Conservation (phyloP, 2,329 filamentous ascomycete genomes). For the Aspergillus sp. region DNA sequence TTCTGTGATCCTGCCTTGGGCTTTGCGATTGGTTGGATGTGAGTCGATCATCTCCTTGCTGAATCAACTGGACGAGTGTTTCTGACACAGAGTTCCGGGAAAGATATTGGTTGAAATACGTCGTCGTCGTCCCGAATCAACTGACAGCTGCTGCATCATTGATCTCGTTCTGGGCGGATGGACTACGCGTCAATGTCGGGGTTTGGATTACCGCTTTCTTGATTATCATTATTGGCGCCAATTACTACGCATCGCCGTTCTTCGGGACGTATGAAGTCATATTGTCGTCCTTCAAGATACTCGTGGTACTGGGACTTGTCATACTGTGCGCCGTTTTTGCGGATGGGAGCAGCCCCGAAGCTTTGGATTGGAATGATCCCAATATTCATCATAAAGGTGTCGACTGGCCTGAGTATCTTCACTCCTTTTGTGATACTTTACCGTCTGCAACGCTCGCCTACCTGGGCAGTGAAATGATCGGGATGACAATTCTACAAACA, state of each 20-base stretch:
- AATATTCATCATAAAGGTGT: slow-evolving; percentile 44
- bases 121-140: slow-evolving; percentile 79
- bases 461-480: slow-evolving; percentile 67
- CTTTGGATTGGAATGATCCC: slow-evolving; percentile 58
- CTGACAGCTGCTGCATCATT: slow-evolving; percentile 70
- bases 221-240: slow-evolving; percentile 55
- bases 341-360: slow-evolving; percentile 59
- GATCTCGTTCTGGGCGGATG: slow-evolving; percentile 66
- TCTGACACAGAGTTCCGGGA: too few species aligned
- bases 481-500: slow-evolving; percentile 67
- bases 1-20: slow-evolving; percentile 75
- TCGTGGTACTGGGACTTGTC: slow-evolving; percentile 59
- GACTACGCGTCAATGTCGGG: slow-evolving; percentile 62
- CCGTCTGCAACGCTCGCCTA: slow-evolving; percentile 73
- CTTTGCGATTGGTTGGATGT: slow-evolving; percentile 68
- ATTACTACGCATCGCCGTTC: slow-evolving; percentile 60
- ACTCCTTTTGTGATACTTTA: slow-evolving; percentile 61
- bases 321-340: slow-evolving; percentile 57
- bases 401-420: slow-evolving; percentile 43
- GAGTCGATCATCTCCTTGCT: slow-evolving; percentile 8
- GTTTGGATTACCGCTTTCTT: slow-evolving; percentile 69
- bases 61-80: too few species aligned
- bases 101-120: slow-evolving; percentile 63
- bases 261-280: slow-evolving; percentile 59
- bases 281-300: slow-evolving; percentile 57